Evolutionary conservation across 306 rosid species (phyloP).

Genomic region (Cyamopsis tetragonoloba): DNA sequence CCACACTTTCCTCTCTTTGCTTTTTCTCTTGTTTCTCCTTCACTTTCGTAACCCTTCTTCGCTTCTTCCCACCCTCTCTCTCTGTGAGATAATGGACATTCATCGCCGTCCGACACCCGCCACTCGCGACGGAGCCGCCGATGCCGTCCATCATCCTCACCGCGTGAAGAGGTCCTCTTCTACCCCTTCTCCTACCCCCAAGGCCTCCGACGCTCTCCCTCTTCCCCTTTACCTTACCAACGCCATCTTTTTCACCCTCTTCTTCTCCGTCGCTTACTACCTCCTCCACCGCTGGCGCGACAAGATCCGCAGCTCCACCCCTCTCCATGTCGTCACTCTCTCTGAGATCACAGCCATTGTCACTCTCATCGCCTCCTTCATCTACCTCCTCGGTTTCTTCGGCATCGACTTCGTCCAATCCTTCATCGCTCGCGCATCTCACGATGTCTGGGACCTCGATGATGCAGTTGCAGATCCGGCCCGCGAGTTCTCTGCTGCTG

Average conservation of each 20-base stretch:
- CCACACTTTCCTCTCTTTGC: not conserved
- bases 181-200: not conserved
- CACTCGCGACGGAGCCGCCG: not conserved
- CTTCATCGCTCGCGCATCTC: slow-evolving; percentile 49
- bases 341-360: slow-evolving; percentile 59
- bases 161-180: not conserved
- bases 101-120: slow-evolving; percentile 27
- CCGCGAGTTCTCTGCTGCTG: not conserved
- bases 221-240: slow-evolving; percentile 58
- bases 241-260: slow-evolving; percentile 64
- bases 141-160: not conserved
- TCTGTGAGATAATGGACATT: slow-evolving; percentile 20
- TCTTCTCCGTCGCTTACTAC: slow-evolving; percentile 65
- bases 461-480: not conserved
- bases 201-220: slow-evolving; percentile 66
- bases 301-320: slow-evolving; percentile 68
- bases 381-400: slow-evolving; percentile 71
- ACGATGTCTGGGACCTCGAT: slow-evolving; percentile 52
- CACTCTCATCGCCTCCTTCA: slow-evolving; percentile 65
- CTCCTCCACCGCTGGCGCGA: slow-evolving; percentile 72
- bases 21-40: not conserved
- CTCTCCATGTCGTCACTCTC: slow-evolving; percentile 60
- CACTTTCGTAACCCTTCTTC: not conserved
- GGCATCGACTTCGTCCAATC: slow-evolving; percentile 76
- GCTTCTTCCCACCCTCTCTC: not conserved